Percentiles rank a stretch among this genome's conserved stretches.
phyloP scores from a whole-genome alignment of 805 yeast genomes.

The Candida sanyiensis region DNA sequence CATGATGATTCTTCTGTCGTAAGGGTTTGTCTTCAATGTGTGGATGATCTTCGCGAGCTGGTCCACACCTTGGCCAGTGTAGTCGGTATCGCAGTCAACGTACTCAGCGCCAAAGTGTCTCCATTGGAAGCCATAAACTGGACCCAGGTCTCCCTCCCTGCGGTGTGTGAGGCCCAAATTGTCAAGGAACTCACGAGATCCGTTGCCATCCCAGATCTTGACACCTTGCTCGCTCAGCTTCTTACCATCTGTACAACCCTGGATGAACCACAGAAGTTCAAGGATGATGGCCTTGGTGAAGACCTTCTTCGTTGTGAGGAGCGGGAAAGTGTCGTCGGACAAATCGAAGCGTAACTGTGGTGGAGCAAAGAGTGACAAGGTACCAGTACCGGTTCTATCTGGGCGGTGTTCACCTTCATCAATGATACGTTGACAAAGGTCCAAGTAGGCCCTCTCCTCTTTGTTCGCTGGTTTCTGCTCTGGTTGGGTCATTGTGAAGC shows the following conservation, averaged over 20 bases:
- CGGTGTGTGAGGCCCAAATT: constrained; percentile 72
- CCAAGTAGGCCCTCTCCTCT: constrained; percentile 84
- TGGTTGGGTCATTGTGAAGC: constrained; percentile 16
- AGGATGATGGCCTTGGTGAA: constrained; percentile 84
- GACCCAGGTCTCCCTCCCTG: constrained; percentile 93
- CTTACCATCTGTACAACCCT: constrained; percentile 86
- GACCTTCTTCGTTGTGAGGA: constrained; percentile 88
- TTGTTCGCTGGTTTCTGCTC: constrained; percentile 9
- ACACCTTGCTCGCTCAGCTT: constrained; percentile 75
- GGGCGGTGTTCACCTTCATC: constrained; percentile 85
- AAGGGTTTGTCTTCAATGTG: constrained; percentile 81
- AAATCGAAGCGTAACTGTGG: constrained; percentile 87
- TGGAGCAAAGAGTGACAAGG: constrained; percentile 86
- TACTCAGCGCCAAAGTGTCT: constrained; percentile 97
- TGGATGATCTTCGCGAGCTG: constrained; percentile 78
- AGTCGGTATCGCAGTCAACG: constrained; percentile 79
- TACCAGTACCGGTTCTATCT: constrained; percentile 98
- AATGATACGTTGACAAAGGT: constrained; percentile 71
- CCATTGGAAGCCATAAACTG: constrained; percentile 99
- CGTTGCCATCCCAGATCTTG: constrained; percentile 99
- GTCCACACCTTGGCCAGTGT: constrained; percentile 83
- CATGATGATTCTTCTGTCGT: constrained; percentile 88
- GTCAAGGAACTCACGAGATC: constrained; percentile 87
- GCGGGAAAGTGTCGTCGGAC: constrained; percentile 69
- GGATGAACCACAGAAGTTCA: constrained; percentile 89